These are phyloP conservation scores for Tolypocladium endophyticum DNA, from an alignment of 2,329 filamentous ascomycete species.

Conservation along the genomic window DNA sequence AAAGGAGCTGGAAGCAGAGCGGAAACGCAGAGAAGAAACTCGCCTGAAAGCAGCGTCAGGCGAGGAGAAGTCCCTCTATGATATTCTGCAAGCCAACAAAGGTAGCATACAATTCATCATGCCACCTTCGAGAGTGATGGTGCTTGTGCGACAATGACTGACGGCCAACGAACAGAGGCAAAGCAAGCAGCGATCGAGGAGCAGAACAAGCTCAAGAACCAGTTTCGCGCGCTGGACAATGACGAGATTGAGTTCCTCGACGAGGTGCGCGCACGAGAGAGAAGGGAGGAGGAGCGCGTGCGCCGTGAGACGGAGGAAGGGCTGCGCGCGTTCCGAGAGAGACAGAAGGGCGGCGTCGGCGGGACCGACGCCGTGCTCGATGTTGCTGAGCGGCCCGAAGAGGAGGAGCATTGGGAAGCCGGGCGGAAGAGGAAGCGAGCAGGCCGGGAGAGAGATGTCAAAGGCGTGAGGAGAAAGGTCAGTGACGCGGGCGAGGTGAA, in stretches of 20 bases:
- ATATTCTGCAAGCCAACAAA: conserved; percentile 74
- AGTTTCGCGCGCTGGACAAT: conserved; percentile 68
- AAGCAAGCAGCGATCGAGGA: conserved; percentile 80
- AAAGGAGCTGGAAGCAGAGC: conserved; percentile 51
- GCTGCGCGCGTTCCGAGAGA: conserved; percentile 42
- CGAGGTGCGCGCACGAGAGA: conserved; percentile 38
- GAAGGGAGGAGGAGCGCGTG: conserved; percentile 42
- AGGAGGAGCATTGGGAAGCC: conserved; percentile 21
- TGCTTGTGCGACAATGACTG: neutral
- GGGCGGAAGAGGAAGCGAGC: conserved; percentile 27
- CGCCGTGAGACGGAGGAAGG: conserved; percentile 46
- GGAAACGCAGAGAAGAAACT: conserved; percentile 41
- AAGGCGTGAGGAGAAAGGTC: conserved; percentile 16
- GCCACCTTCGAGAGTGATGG: neutral
- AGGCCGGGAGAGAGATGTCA: conserved; percentile 23
- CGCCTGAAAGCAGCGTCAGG: conserved; percentile 29
- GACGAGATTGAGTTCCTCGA: conserved; percentile 71
- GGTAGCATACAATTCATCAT: conserved; percentile 28
- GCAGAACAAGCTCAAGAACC: conserved; percentile 58
- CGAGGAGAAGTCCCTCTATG: conserved; percentile 55
- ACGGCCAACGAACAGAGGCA: conserved; percentile 43
- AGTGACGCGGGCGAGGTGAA: neutral
- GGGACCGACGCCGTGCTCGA: conserved; percentile 10
- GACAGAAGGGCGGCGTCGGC: conserved; percentile 26
- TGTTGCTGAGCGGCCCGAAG: conserved; percentile 13